A percentile compares a stretch with the other conserved stretches of the same genome.
These are phyloP conservation scores for Pythium pyrilobum DNA, from an alignment of 352 stramenopile species.

Conservation along the genomic window DNA sequence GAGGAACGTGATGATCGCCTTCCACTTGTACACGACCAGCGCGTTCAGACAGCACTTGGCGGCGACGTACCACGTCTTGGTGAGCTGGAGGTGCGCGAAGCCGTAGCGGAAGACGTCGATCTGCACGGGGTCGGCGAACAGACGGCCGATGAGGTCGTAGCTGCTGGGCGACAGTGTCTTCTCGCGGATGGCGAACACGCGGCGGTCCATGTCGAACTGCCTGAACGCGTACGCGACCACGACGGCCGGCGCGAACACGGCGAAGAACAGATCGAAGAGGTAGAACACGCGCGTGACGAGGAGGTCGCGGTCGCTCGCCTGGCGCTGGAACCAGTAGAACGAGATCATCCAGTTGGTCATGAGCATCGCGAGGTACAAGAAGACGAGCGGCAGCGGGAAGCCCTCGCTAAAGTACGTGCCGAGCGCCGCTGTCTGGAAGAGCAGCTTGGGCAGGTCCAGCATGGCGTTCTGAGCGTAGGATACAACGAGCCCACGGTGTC, in stretches of 20 bases:
- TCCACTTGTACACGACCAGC: constrained; percentile 21
- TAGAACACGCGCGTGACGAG: constrained; percentile 16
- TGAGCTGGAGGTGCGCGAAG: constrained; percentile 17
- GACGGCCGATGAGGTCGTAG: constrained; percentile 15
- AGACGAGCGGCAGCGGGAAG: constrained; percentile 22
- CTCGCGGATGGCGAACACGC: constrained; percentile 6
- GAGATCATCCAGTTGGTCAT: constrained; percentile 20
- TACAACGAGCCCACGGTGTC: background rate
- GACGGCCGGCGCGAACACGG: constrained; percentile 23
- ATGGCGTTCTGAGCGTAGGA: constrained; percentile 16
- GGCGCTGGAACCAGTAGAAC: constrained; percentile 24
- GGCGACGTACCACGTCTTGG: constrained; percentile 5
- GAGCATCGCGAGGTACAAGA: constrained; percentile 20
- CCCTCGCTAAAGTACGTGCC: constrained; percentile 16
- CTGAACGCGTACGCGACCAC: constrained; percentile 19
- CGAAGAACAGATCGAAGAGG: constrained; percentile 31
- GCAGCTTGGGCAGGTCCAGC: constrained; percentile 22
- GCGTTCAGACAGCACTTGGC: constrained; percentile 17
- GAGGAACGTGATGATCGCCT: constrained; percentile 17
- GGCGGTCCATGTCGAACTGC: constrained; percentile 22
- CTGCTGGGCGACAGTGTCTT: constrained; percentile 8
- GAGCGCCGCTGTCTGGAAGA: constrained; percentile 18
- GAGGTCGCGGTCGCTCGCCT: constrained; percentile 5
- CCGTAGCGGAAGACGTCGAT: constrained; percentile 16
- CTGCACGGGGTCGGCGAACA: constrained; percentile 24